These are phyloP conservation scores for Cucumis hystrix DNA, from an alignment of 306 rosid genomes.

Conservation along the genomic window DNA sequence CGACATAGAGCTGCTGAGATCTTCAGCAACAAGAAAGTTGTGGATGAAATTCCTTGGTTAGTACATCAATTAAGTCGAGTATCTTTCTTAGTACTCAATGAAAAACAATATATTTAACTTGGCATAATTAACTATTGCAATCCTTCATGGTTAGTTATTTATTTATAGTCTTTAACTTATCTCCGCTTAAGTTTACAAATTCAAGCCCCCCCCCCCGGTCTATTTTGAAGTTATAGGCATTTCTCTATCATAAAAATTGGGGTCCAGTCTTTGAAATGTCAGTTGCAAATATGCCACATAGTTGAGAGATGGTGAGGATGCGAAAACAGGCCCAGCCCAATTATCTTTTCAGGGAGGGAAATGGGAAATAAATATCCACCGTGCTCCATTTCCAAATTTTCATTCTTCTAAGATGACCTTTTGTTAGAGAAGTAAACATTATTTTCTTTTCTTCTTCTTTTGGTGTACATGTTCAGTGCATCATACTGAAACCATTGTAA, in stretches of 20 bases:
- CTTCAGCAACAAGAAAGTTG: slow-evolving; percentile 64
- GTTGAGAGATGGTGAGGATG: neutral
- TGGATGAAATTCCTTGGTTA: slow-evolving; percentile 79
- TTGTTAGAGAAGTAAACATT: neutral
- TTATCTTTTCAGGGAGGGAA: neutral
- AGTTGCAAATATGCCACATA: neutral
- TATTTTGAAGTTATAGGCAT: neutral
- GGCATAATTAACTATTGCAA: neutral
- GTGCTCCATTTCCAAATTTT: neutral
- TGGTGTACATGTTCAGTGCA: neutral
- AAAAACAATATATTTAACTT: neutral
- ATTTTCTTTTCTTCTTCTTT: neutral
- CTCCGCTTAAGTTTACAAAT: neutral
- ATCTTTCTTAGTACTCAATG: neutral
- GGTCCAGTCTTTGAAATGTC: neutral
- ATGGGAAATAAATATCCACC: neutral
- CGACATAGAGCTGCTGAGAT: slow-evolving; percentile 78
- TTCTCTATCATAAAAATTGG: neutral
- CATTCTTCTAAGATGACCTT: neutral
- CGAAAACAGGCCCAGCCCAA: neutral
- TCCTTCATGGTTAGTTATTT: neutral
- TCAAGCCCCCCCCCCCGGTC: neutral
- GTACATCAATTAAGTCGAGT: neutral
- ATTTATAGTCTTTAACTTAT: neutral
- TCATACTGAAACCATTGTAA: neutral